Conservation (phyloP, 2,329 filamentous ascomycete genomes). For the Monosporascus sp. region DNA sequence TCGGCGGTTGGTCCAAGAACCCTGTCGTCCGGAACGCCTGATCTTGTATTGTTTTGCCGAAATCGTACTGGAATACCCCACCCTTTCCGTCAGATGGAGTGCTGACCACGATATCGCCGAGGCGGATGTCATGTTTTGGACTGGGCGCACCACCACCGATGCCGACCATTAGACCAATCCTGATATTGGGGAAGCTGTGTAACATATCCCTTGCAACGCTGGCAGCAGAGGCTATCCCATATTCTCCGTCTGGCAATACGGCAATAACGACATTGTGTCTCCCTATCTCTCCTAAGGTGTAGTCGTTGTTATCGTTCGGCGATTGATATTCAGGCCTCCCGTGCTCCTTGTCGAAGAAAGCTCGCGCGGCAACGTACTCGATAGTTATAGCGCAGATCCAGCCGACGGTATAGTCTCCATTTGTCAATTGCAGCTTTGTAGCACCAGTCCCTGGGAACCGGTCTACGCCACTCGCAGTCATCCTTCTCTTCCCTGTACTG, state of each 20-base stretch:
- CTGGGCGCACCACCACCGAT: slow-evolving; percentile 27
- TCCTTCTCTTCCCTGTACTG: no score
- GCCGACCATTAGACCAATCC: slow-evolving; percentile 36
- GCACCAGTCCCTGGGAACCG: no score
- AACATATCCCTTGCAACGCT: slow-evolving; percentile 25
- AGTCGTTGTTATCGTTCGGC: slow-evolving; percentile 8
- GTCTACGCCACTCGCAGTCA: no score
- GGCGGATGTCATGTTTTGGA: slow-evolving; percentile 7
- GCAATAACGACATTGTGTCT: slow-evolving; percentile 17
- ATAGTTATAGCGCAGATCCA: slow-evolving; percentile 15
- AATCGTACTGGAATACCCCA: slow-evolving; percentile 19
- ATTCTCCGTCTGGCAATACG: slow-evolving; percentile 17
- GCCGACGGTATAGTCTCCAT: slow-evolving; percentile 13
- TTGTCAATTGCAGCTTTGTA: no score
- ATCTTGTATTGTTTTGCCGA: slow-evolving; percentile 12
- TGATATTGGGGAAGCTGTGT: slow-evolving; percentile 27
- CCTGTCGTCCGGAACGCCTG: slow-evolving; percentile 12
- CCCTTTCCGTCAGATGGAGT: slow-evolving; percentile 5
- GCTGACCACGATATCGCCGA: slow-evolving; percentile 22
- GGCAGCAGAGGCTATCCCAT: slow-evolving; percentile 28
- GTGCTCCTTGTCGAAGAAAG: slow-evolving; percentile 15
- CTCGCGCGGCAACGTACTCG: slow-evolving; percentile 13
- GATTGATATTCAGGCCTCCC: background rate
- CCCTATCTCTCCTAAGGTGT: slow-evolving; percentile 15
- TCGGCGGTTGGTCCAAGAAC: slow-evolving; percentile 13